These are phyloP conservation scores for Phaffomyces thermotolerans DNA, from an alignment of 805 yeast genomes.

Conservation along the genomic window DNA sequence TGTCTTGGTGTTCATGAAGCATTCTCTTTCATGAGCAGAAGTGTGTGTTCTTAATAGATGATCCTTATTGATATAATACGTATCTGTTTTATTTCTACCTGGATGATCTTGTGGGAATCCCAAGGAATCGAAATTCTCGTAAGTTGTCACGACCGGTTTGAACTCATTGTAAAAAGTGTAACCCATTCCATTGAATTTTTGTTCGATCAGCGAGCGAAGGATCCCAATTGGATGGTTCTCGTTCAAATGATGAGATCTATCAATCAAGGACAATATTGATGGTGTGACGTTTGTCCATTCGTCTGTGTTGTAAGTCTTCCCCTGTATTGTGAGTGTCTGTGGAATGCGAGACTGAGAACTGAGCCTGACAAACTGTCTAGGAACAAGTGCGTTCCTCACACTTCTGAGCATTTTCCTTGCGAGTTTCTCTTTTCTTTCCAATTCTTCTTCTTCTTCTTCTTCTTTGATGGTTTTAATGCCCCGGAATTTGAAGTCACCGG, in stretches of 20 bases:
- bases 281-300: conserved; percentile 84
- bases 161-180: conserved; percentile 75
- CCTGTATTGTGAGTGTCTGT: conserved; percentile 34
- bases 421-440: too few species aligned
- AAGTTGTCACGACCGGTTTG: conserved; percentile 73
- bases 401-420: neutral
- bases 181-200: conserved; percentile 55
- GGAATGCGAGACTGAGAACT: conserved; percentile 17
- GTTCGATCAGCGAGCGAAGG: conserved; percentile 65
- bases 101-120: conserved; percentile 93
- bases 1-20: conserved; percentile 52
- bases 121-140: conserved; percentile 83
- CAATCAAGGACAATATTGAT: conserved; percentile 58
- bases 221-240: conserved; percentile 87
- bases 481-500: too few species aligned
- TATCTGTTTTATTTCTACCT: conserved; percentile 86
- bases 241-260: conserved; percentile 65
- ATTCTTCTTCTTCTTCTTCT: too few species aligned
- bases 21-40: conserved; percentile 91
- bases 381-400: neutral
- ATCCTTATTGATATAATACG: conserved; percentile 77
- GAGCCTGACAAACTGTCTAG: neutral
- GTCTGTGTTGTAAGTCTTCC: conserved; percentile 50
- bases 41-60: conserved; percentile 86
- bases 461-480: too few species aligned